Evolutionary conservation across 495 filamentous ascomycete species (phyloP), one percentile per base, ranked within the genome.

Genomic region (Penicillium coffeae): DNA sequence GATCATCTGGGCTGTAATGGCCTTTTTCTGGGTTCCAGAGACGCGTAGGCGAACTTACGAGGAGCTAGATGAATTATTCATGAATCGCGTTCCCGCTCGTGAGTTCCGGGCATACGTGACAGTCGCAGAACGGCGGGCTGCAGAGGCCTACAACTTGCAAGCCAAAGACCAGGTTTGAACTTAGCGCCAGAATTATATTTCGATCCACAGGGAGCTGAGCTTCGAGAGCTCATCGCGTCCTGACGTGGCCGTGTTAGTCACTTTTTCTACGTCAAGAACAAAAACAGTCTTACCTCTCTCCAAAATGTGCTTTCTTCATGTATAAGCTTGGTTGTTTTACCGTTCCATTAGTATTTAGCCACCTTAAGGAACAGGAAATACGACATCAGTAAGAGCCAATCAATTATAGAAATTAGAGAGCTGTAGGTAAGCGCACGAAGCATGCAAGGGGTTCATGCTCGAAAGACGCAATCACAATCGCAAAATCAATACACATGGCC

Each of bases 41-140:
- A 81, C 82, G 1, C 64, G 72, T 3, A 80, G 80, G 1, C 70
- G 80, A 10, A 77, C 80, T 1, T 85, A 79, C 56, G 81, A 79
- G 21, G 82, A 86, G 62, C 60, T 86, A 25, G 83, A 86, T 60
- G 41, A 82, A 13, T 60, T 86, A 20, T 86, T 86, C 58, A 70
- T 82, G 59, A 50, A 70, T 38, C 65, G 69, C 0, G 56, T 82
- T 9, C 73, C 69, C 36, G 82, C 83, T 6, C 43, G 53, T 12
- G 9, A 51, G 10, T 52, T 56, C 16, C 42, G 51, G 47, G 7
- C 8, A 6, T 21, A 21, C 14, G 3, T 14, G 3, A 42, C 39
- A 8, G 12, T 42, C 4, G 39, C 39, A 38, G 36, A 38, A 10
- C 36, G 15, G 7, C 36, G 36, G 15, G 36, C 36, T 3, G 36